Base-by-base conservation (phyloP, 2,329 filamentous ascomycete genomes). In the Colletotrichum endophyticum region DNA sequence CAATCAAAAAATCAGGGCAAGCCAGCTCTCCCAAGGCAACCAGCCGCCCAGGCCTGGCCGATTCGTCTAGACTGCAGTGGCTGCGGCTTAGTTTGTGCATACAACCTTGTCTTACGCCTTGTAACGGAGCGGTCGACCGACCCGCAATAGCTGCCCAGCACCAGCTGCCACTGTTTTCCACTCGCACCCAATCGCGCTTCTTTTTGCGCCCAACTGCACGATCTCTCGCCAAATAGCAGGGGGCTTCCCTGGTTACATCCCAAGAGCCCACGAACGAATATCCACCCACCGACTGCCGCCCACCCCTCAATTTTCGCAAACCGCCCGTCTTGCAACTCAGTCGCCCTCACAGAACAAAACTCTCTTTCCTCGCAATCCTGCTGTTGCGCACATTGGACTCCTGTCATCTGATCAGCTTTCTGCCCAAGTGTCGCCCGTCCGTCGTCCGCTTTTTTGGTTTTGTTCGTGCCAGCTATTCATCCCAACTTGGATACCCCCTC, bases 91-190 rank as follows among this genome's bases (percentile, higher is more conserved):
- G 70, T 68, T 76, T 73, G 70, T 68, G 63, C 73, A 69, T 63
- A 73, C 68, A 63, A 67, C 63, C 63, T 63, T 59, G 73, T 70
- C 71, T 59, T 56, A 59, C 61, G 56, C 72, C 72, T 56, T 73
- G 57, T 39, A 27, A 77, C 76, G 73, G 73, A 70, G 69, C 73
- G 76, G 72, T 73, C 49, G 73, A 69, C 56, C 27, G 77, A 64
- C 77, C 77, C 74, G 77, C 77, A 78, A 78, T 78, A 77, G 77
- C 77, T 78, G 76, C 76, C 76, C 73, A 77, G 76, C 76, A 70
- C 76, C 76, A 76, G 73, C 76, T 76, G 57, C 74, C 73, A 78
- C 73, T 53, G 66, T 75, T 64, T 53, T 70, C 70, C 66, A 44
- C 53, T 67, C 64, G 44, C 70, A 78, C 76, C 76, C 74, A 77